Percentiles rank a stretch among this genome's conserved stretches.
Conservation (phyloP, 1,284 basidiomycete species). For the Neonothopanus nambi region DNA sequence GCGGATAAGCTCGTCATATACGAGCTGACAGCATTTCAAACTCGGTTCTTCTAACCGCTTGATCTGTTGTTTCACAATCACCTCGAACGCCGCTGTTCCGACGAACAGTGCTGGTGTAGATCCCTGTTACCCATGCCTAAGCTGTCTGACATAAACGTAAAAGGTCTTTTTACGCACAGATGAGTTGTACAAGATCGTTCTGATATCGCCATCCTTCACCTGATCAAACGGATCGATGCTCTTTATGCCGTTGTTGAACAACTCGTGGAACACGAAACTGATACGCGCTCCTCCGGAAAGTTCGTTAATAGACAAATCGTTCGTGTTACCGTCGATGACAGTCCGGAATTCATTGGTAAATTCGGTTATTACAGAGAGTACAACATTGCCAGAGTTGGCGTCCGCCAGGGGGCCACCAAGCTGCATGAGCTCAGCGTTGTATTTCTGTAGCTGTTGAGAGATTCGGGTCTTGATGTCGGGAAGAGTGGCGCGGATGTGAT, state of each 20-base stretch:
- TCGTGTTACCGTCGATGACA: constrained; percentile 95
- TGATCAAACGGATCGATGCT: constrained; percentile 97
- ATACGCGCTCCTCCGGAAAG: constrained; percentile 97
- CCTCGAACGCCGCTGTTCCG: constrained; percentile 94
- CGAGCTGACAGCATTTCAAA: constrained; percentile 90
- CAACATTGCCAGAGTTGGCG: constrained; percentile 83
- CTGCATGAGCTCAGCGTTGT: constrained; percentile 78
- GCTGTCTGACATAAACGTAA: not conserved
- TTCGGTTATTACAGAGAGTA: constrained; percentile 95
- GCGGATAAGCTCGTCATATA: constrained; percentile 96
- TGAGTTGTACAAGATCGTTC: constrained; percentile 95
- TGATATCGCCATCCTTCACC: constrained; percentile 97
- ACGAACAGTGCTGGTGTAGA: constrained; percentile 96
- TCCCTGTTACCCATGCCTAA: constrained; percentile 52
- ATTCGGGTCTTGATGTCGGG: constrained; percentile 98
- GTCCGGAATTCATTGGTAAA: constrained; percentile 97
- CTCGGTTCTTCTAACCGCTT: constrained; percentile 93
- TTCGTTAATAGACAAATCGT: constrained; percentile 93
- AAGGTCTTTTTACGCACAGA: constrained; percentile 63
- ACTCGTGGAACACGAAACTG: constrained; percentile 97
- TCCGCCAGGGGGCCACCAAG: constrained; percentile 90
- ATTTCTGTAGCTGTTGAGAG: constrained; percentile 84
- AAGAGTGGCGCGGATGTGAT: constrained; percentile 94
- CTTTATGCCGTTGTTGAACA: constrained; percentile 96
- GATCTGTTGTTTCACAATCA: constrained; percentile 99